Conservation (phyloP, 768 basidiomycete genomes). For the Podaxis carcinomalis region DNA sequence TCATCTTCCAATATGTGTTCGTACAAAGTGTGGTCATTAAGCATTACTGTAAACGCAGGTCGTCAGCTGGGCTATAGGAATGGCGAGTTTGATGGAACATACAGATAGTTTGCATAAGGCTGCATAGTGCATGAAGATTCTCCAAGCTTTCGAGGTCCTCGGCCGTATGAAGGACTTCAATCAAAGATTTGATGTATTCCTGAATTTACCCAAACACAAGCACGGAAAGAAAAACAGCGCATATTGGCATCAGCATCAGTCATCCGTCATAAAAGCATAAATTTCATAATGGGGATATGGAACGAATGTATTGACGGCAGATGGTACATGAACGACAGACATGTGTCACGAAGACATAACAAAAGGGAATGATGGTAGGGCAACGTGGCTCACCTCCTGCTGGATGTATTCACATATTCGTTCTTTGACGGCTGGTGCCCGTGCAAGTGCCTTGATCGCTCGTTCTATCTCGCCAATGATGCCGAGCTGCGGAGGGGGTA, state of each 20-base stretch:
- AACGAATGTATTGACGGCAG: constrained; percentile 12
- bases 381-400: constrained; percentile 55
- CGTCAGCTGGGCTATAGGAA: background rate
- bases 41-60: constrained; percentile 56
- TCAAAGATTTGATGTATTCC: constrained; percentile 86
- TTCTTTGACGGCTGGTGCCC: constrained; percentile 73
- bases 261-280: constrained; percentile 6
- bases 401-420: constrained; percentile 88
- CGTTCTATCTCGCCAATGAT: constrained; percentile 77
- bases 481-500: constrained; percentile 73
- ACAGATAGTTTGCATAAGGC: constrained; percentile 94
- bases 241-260: constrained; percentile 24
- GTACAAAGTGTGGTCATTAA: constrained; percentile 93
- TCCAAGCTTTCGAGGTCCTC: constrained; percentile 92
- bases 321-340: constrained; percentile 10
- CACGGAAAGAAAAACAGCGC: constrained; percentile 16
- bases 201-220: constrained; percentile 24
- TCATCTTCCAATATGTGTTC: constrained; percentile 95
- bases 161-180: constrained; percentile 80
- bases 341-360: constrained; percentile 9
- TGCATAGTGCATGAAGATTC: constrained; percentile 87
- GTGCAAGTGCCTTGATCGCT: constrained; percentile 69
- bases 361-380: constrained; percentile 2
- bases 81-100: constrained; percentile 16
- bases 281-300: constrained; percentile 1